Base-by-base conservation (phyloP, 2,329 filamentous ascomycete genomes). In the Elsinoe arachidis region DNA sequence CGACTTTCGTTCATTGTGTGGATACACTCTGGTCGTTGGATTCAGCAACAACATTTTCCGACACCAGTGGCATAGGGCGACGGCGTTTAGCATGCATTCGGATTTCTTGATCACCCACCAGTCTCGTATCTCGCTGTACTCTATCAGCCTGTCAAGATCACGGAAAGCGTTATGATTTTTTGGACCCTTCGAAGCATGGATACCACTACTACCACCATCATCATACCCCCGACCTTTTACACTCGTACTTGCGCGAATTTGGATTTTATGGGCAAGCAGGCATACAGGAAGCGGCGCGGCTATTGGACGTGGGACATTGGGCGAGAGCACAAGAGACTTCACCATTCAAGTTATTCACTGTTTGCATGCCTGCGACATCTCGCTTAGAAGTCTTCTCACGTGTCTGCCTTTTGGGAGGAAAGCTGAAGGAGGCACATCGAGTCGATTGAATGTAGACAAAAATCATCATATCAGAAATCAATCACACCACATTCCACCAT, bases 81-180 rank as follows among this genome's bases (percentile, higher is more conserved):
- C 38, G 49, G 49, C 49, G 49, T 53, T 53, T 39, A 53, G 34
- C 49, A 53, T 53, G 49, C 49, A 53, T 35, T 39, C 26, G 26
- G 12, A 23, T 21, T 19, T 53, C 37, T 38, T 53, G 26, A 51
- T 43, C 39, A 21, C 41, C 12, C 46, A 51, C 46, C 46, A 35
- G 46, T 51, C 46, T 51, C 46, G 26, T 35, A 30, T 15, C 26
- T 51, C 41, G 46, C 46, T 51, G 33, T 35, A 51, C 26, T 34
- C 46, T 34, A 51, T 9, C 30, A 35, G 26, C 30, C n/a, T 51
- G 10, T 34, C 15, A 19, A 30, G 41, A 23, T 23, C 3, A 34
- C 21, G 46, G 46, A 34, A 34, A 51, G 33, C 46, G 26, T 51
- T 51, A 51, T 51, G 46, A 51, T 51, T 35, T 51, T 11, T 23